A percentile compares a stretch with the other conserved stretches of the same genome.
These are phyloP conservation scores for Simplicillium aogashimaense DNA, from an alignment of 2,329 filamentous ascomycete genomes.

Conservation along the genomic window DNA sequence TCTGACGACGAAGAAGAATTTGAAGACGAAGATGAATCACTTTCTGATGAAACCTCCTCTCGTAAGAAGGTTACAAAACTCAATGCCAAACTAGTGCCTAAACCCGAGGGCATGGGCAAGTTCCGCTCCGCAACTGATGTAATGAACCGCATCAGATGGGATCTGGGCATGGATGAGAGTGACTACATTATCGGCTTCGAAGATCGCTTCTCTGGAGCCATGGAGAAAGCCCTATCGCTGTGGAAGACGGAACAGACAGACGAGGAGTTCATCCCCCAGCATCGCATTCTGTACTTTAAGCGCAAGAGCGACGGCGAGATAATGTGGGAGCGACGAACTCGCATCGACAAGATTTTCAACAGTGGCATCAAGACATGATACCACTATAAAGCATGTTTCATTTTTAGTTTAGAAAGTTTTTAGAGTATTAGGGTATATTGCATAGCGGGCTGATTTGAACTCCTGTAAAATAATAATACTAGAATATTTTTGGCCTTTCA, in stretches of 20 bases:
- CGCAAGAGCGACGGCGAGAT: slow-evolving; percentile 36
- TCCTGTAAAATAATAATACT: not conserved
- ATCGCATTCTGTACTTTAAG: slow-evolving; percentile 53
- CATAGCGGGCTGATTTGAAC: not conserved
- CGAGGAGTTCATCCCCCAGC: slow-evolving; percentile 58
- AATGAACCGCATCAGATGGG: slow-evolving; percentile 51
- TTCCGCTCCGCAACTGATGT: slow-evolving; percentile 49
- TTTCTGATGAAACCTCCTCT: slow-evolving; percentile 15
- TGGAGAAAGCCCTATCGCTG: slow-evolving; percentile 40
- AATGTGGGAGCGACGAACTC: slow-evolving; percentile 47
- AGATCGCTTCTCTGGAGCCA: slow-evolving; percentile 46
- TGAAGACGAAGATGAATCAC: slow-evolving; percentile 24
- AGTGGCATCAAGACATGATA: slow-evolving; percentile 27
- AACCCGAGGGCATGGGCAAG: slow-evolving; percentile 28
- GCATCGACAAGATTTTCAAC: slow-evolving; percentile 46
- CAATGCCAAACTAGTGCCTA: slow-evolving; percentile 5
- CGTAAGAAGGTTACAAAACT: slow-evolving; percentile 4
- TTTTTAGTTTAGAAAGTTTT: not conserved
- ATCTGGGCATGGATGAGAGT: slow-evolving; percentile 37
- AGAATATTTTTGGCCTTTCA: too few relatives aligned
- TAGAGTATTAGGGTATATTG: not conserved
- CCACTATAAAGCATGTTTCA: not conserved
- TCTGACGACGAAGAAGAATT: slow-evolving; percentile 32
- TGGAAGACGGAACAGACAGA: slow-evolving; percentile 55
- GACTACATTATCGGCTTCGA: slow-evolving; percentile 52